A percentile compares a stretch with the other conserved stretches of the same genome.
phyloP scores from a whole-genome alignment of 176 grass and related monocot genomes.

The Raddia guianensis region DNA sequence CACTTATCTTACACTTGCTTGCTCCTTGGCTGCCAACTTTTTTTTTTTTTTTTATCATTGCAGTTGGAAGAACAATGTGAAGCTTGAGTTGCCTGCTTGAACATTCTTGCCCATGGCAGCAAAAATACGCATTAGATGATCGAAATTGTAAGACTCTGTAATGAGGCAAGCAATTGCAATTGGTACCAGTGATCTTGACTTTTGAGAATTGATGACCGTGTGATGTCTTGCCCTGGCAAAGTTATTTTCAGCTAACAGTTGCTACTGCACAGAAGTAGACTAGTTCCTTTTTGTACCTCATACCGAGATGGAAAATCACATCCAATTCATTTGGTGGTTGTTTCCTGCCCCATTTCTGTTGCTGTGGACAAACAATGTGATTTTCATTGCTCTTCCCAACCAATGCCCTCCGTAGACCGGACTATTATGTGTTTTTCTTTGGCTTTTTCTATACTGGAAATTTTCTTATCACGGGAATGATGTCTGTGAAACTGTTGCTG shows the following conservation, averaged over 20 bases:
- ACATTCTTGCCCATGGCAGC: not conserved
- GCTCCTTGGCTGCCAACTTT: not conserved
- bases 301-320: conserved; percentile 26
- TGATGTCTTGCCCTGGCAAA: conserved; percentile 41
- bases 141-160: not conserved
- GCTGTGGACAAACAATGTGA: not conserved
- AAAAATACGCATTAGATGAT: conserved; percentile 2
- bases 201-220: conserved; percentile 23
- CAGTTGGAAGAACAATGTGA: conserved; percentile 99
- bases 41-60: conserved; percentile 15
- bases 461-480: too few relatives aligned
- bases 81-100: conserved; percentile 92
- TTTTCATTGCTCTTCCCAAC: not conserved
- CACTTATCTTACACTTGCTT: not conserved
- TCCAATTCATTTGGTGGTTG: conserved; percentile 26
- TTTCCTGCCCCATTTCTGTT: not conserved
- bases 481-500: too few relatives aligned
- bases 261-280: conserved; percentile 48
- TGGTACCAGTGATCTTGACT: conserved; percentile 27
- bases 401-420: not conserved
- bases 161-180: conserved; percentile 26
- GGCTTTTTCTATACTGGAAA: not conserved
- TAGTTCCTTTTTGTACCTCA: conserved; percentile 36
- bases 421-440: not conserved
- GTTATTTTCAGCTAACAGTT: conserved; percentile 44